Base-by-base conservation (phyloP, 306 rosid genomes). In the Ormosia emarginata region DNA sequence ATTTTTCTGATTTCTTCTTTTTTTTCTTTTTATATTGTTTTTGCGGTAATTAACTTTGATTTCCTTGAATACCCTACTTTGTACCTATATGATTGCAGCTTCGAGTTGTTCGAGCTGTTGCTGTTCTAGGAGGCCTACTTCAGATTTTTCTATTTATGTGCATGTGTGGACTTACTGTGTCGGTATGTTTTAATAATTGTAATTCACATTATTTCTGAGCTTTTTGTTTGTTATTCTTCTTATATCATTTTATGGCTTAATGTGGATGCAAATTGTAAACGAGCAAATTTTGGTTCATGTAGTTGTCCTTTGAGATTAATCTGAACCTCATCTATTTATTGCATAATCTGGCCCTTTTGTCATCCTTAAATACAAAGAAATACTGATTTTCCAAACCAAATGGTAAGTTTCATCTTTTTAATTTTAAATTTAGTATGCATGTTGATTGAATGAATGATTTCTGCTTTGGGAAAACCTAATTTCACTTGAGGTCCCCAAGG, bases 61-160 rank as follows among this genome's bases (percentile, higher is more conserved):
- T 62, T 67, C 61, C 49, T 24, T 78, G 29, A 30, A 58, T 80
- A 57, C 58, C 24, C 36, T 65, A 49, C 15, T 30, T 44, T 67
- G 34, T 73, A 41, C 70, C 65, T 72, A 36, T 67, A 66, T 77
- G 71, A 61, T 89, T 89, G 78, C 85, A 96, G 99, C 94, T 96
- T 84, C 90, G 93, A 76, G 94, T 93, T 64, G 99, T 96, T 76
- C 87, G 98, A 79, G 90, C 91, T 49, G 98, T 93, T 83, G 99
- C 98, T 71, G 88, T 96, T 81, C 90, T 96, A 55, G 99, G 98
- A 72, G 97, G 97, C 56, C 83, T 95, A 78, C 97, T 96, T 79
- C 99, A 96, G 82, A 92, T 94, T 79, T 92, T 93, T 82, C 86
- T 96, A 72, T 96, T 96, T 80, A 96, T 96, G 92, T 96, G 97